These are phyloP conservation scores for Sphagnurus paluster DNA, from an alignment of 1,284 basidiomycete genomes.

Conservation along the genomic window DNA sequence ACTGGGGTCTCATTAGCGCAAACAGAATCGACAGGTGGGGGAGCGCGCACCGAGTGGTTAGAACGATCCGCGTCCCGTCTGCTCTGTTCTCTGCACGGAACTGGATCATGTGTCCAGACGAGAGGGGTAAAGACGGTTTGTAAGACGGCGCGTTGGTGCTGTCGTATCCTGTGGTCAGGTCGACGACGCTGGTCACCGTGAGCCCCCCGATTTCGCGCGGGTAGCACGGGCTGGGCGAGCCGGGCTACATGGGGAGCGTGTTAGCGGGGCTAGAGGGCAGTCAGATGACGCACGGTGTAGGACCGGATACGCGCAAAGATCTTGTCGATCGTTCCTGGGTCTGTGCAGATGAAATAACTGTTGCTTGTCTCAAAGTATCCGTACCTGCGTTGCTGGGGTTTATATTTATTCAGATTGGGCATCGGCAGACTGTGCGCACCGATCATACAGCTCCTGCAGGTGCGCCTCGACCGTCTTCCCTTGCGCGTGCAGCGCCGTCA, in stretches of 20 bases:
- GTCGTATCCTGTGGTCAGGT: constrained; percentile 76
- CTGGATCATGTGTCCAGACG: constrained; percentile 84
- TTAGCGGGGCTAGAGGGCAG: background rate
- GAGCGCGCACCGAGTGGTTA: constrained; percentile 61
- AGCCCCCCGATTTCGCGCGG: constrained; percentile 64
- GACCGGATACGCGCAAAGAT: constrained; percentile 70
- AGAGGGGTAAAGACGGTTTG: constrained; percentile 65
- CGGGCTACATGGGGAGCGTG: background rate
- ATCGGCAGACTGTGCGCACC: constrained; percentile 36
- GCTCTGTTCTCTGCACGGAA: constrained; percentile 55
- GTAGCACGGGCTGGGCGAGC: constrained; percentile 36
- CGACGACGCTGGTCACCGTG: constrained; percentile 60
- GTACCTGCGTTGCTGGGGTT: constrained; percentile 31
- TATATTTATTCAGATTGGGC: constrained; percentile 2
- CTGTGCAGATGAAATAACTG: constrained; percentile 76
- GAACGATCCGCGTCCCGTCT: constrained; percentile 50
- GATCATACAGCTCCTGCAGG: constrained; percentile 64
- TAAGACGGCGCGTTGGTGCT: constrained; percentile 67
- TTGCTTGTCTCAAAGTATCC: constrained; percentile 77
- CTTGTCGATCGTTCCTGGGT: constrained; percentile 58
- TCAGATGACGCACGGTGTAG: constrained; percentile 40
- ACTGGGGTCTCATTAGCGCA: constrained; percentile 35
- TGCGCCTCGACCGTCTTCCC: constrained; percentile 57
- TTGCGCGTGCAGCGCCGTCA: constrained; percentile 45
- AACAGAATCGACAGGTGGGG: background rate